A percentile compares a stretch with the other conserved stretches of the same genome.
These are phyloP conservation scores for Candida glucosophila DNA, from an alignment of 1,139 yeast genomes.

Conservation along the genomic window DNA sequence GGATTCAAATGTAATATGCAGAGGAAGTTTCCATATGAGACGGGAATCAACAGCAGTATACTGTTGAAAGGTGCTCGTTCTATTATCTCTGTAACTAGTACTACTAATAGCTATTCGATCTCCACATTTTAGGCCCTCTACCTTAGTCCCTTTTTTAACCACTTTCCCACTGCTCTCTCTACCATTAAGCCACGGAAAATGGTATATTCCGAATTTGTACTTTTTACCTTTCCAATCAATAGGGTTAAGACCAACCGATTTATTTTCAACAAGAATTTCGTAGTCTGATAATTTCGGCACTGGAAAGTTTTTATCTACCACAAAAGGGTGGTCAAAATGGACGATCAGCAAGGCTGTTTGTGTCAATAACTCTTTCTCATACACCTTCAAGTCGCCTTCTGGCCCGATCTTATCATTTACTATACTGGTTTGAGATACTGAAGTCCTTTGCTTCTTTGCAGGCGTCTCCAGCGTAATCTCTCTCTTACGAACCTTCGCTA, in stretches of 20 bases:
- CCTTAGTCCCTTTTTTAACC: slow-evolving; percentile 23
- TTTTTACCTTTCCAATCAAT: slow-evolving; percentile 46
- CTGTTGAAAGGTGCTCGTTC: slow-evolving; percentile 41
- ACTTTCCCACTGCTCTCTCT: slow-evolving; percentile 37
- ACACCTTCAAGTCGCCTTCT: too few relatives aligned
- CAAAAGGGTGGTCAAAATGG: slow-evolving; percentile 11
- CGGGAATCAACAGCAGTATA: slow-evolving; percentile 36
- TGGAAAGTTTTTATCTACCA: slow-evolving; percentile 7
- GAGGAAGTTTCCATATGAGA: slow-evolving; percentile 33
- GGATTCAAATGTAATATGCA: slow-evolving; percentile 19
- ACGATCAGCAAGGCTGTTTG: slow-evolving; percentile 4
- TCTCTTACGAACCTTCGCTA: too few relatives aligned
- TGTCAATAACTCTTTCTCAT: too few relatives aligned
- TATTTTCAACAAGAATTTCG: slow-evolving; percentile 31
- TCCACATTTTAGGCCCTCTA: slow-evolving; percentile 16
- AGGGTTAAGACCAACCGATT: slow-evolving; percentile 37
- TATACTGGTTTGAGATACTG: too few relatives aligned
- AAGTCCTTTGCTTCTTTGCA: too few relatives aligned
- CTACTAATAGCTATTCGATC: slow-evolving; percentile 33
- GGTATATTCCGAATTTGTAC: slow-evolving; percentile 37
- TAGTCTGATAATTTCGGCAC: slow-evolving; percentile 13
- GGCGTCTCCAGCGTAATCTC: too few relatives aligned
- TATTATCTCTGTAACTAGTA: slow-evolving; percentile 37
- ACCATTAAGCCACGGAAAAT: slow-evolving; percentile 44
- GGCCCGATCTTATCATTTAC: too few relatives aligned